Base-by-base conservation (phyloP, 164 flowering plant genomes). In the Nelumbo lutea region DNA sequence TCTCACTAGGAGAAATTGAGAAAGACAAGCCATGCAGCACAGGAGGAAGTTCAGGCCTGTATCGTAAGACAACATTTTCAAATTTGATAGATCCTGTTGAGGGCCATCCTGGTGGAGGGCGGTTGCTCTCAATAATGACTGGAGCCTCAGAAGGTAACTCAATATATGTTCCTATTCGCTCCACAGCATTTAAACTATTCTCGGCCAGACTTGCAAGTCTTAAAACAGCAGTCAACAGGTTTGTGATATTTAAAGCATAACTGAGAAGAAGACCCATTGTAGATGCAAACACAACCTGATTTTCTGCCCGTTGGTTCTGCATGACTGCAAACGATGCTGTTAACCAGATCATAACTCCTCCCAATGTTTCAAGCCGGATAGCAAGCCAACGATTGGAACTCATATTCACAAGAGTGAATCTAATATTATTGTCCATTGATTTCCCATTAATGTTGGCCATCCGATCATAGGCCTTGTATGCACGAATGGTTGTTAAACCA, bases 41-140 rank as follows among this genome's bases (percentile, higher is more conserved):
- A 0, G 97, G 92, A 69, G 99, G 96, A 76, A 96, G 98, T 72
- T 93, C 98, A 61, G 97, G 99, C 71, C 99, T 81, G 68, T 96
- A 96, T 45, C 99, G 86, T 46, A 96, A 71, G 61, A 93, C 90
- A 71, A 96, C 97, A 80, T 90, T 87, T 75, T 88, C 92, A 78
- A 96, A 96, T 64, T 78, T 83, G 61, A 96, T 87, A 2, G 88
- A 71, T 66, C 99, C 98, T 4, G 86, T 84, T 60, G 96, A 87
- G 68, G 99, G 98, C 99, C 99, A 96, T 13, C 88, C 98, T 63
- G 93, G 97, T 70, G 99, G 96, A 43, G 99, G 98, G 4, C 97
- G 90, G 75, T 81, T 86, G 74, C 76, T 75, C 69, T 93, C 98
- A 66, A 91, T 81, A 43, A 91, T 72, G 65, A 79, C 52, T 40